Evolutionary conservation across 208 protist genomes (phyloP).

Genomic region (Crithidia expoeki): DNA sequence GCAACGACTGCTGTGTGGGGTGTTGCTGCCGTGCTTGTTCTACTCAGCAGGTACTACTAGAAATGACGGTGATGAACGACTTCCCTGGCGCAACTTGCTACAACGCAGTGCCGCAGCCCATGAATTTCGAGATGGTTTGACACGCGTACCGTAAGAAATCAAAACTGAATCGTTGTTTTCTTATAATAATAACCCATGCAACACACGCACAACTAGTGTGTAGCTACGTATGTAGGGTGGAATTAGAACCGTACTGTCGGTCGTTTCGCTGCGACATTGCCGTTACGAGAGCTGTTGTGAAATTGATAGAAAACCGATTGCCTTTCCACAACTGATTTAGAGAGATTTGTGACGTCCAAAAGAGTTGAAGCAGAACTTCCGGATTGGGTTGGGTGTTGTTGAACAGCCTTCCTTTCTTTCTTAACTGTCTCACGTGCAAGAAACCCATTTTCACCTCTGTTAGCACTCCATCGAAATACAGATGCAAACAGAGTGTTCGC

Average conservation of each 20-base stretch:
- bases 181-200: no score
- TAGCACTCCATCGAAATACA: not conserved
- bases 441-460: not conserved
- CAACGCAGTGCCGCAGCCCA: conserved; percentile 24
- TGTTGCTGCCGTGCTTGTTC: conserved; percentile 50
- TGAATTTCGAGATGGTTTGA: conserved; percentile 37
- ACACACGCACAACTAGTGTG: no score
- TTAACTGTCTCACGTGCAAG: no score
- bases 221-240: not conserved
- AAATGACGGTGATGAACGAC: conserved; percentile 61
- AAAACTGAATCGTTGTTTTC: not conserved
- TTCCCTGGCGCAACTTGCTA: conserved; percentile 68
- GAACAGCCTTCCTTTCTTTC: no score
- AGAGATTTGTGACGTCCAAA: no score
- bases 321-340: no score
- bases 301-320: no score
- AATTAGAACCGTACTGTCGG: no score
- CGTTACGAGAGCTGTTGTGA: no score
- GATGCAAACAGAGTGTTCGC: not conserved
- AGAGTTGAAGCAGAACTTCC: no score
- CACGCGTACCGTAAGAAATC: not conserved
- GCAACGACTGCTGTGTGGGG: conserved; percentile 28
- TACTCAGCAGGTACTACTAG: conserved; percentile 60
- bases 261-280: no score
- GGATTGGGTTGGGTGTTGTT: no score